These are phyloP conservation scores for Phoenix roebelenii DNA, from an alignment of 176 grass and related monocot genomes.

Conservation along the genomic window DNA sequence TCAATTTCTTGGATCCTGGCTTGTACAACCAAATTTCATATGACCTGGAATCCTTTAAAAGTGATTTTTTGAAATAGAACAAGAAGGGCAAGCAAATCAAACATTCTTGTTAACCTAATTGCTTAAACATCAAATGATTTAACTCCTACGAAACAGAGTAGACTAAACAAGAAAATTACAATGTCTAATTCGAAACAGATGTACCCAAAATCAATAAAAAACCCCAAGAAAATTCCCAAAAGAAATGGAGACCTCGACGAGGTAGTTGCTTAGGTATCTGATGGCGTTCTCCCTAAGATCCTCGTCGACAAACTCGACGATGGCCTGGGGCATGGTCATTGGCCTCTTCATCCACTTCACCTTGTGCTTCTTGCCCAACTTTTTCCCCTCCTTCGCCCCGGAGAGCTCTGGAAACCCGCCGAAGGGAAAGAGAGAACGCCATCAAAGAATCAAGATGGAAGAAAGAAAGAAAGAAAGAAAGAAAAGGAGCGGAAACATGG, in stretches of 20 bases:
- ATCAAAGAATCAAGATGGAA: not conserved
- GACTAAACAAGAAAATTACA: too few species aligned
- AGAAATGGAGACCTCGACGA: slow-evolving; percentile 8
- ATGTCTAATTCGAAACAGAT: not conserved
- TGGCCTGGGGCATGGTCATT: slow-evolving; percentile 12
- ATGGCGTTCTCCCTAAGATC: slow-evolving; percentile 15
- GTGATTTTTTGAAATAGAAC: too few species aligned
- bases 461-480: not conserved
- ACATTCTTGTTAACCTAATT: too few species aligned
- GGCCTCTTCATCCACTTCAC: slow-evolving; percentile 12
- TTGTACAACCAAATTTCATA: not conserved
- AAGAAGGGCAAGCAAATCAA: not conserved
- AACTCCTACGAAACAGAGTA: too few species aligned
- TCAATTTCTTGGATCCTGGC: not conserved
- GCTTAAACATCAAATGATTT: not conserved
- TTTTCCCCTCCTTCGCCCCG: not conserved
- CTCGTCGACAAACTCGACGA: slow-evolving; percentile 13
- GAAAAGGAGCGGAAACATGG: too few species aligned
- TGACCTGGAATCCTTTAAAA: too few species aligned
- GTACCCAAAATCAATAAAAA: not conserved
- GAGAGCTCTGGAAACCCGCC: not conserved
- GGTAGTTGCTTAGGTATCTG: slow-evolving; percentile 19
- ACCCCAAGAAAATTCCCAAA: not conserved
- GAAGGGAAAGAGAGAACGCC: not conserved
- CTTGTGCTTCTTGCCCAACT: slow-evolving; percentile 7